These are phyloP conservation scores for Fraxinus paxiana DNA, from an alignment of 305 asterid genomes.

Conservation along the genomic window DNA sequence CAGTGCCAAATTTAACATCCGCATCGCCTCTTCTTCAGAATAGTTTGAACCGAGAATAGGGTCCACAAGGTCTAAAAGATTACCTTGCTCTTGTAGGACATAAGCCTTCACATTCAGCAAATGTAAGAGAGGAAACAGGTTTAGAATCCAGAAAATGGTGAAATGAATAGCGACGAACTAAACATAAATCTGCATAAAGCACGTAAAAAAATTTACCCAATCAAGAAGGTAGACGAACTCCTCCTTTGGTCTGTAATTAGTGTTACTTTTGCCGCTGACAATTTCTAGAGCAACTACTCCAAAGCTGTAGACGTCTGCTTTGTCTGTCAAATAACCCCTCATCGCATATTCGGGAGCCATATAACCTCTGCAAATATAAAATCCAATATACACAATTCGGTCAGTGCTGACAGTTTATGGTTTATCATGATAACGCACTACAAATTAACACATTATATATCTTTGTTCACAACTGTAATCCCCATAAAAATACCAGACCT, in stretches of 20 bases:
- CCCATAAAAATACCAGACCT: neutral
- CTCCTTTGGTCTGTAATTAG: slow-evolving; percentile 72
- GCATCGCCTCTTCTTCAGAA: slow-evolving; percentile 56
- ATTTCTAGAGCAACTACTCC: slow-evolving; percentile 80
- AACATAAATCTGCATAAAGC: neutral
- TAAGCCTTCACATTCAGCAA: slow-evolving; percentile 54
- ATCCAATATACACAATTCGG: neutral
- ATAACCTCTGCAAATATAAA: slow-evolving; percentile 56
- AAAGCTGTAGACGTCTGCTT: slow-evolving; percentile 89
- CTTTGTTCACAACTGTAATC: neutral
- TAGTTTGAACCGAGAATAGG: slow-evolving; percentile 58
- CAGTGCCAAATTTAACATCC: slow-evolving; percentile 60
- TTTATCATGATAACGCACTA: neutral
- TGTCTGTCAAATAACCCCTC: slow-evolving; percentile 88
- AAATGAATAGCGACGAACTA: neutral
- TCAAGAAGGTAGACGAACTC: slow-evolving; percentile 91
- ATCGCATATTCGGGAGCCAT: slow-evolving; percentile 97
- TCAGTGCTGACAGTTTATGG: neutral
- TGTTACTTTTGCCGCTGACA: slow-evolving; percentile 87
- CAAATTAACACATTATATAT: neutral
- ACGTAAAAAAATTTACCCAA: slow-evolving; percentile 53
- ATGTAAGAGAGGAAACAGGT: neutral
- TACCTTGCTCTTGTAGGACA: slow-evolving; percentile 88
- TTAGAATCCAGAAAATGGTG: neutral
- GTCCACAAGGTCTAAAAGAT: slow-evolving; percentile 79